Percentiles rank a stretch among this genome's conserved stretches.
These are phyloP conservation scores for Aegilops bicornis DNA, from an alignment of 176 grass and related monocot species.

Conservation along the genomic window DNA sequence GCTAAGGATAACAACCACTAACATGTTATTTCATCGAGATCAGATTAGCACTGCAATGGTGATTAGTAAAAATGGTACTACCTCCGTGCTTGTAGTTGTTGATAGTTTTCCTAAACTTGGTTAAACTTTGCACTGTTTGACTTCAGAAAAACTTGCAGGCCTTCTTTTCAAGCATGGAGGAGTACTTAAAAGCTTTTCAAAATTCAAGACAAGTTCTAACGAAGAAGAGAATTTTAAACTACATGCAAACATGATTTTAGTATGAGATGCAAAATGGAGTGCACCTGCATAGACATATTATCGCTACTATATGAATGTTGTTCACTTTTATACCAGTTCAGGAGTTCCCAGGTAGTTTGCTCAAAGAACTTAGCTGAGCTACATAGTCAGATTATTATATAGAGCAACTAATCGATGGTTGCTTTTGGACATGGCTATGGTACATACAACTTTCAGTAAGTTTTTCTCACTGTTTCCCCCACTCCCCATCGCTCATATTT, in stretches of 20 bases:
- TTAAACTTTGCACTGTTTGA: not conserved
- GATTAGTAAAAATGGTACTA: not conserved
- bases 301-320: not conserved
- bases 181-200: not conserved
- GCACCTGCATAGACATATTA: not conserved
- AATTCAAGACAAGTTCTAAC: not conserved
- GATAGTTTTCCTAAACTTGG: not conserved
- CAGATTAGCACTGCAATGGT: not conserved
- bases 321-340: not conserved
- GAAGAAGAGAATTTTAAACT: not conserved
- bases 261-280: not conserved
- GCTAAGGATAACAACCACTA: not conserved
- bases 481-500: not conserved
- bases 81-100: not conserved
- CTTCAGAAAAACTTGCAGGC: not conserved
- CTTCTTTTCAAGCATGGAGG: not conserved
- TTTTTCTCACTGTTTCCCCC: not conserved
- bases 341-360: slow-evolving; percentile 18
- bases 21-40: not conserved
- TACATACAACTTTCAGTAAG: not conserved
- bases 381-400: not conserved
- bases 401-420: not conserved
- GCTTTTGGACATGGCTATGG: slow-evolving; percentile 2
- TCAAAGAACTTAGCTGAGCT: not conserved
- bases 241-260: not conserved